Percentiles rank a stretch among this genome's conserved stretches.
Evolutionary conservation across 208 protist genomes (phyloP).

Genomic region (Leishmania braziliensis): DNA sequence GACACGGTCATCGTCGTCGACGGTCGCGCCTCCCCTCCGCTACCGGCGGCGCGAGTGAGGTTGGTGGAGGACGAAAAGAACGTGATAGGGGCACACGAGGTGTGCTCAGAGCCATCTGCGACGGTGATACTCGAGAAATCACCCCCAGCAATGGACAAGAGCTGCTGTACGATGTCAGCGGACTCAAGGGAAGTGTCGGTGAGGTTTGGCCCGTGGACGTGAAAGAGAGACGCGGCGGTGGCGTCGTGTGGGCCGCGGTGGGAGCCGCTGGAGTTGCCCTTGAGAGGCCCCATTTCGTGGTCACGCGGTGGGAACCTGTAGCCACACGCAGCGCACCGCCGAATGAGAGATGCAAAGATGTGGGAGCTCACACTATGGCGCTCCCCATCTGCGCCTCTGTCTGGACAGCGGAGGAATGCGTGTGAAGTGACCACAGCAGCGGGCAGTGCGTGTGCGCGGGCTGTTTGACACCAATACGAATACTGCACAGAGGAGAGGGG

Average conservation of each 20-base stretch:
- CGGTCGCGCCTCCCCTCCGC: constrained; percentile 3
- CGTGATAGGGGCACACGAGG: not conserved
- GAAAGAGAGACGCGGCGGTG: not conserved
- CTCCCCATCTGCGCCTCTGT: not conserved
- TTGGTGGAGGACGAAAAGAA: not conserved
- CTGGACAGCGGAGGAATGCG: not conserved
- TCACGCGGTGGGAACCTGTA: not conserved
- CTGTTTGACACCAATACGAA: not conserved
- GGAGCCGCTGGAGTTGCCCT: constrained; percentile 2
- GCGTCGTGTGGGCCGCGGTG: constrained; percentile 13
- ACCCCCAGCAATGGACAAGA: constrained; percentile 20
- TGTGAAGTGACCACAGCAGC: not conserved
- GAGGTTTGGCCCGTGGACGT: not conserved
- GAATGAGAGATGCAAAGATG: not conserved
- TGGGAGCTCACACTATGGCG: not conserved
- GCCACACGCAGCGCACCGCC: not conserved
- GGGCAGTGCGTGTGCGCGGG: not conserved
- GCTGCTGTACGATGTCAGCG: constrained; percentile 13
- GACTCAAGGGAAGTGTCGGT: constrained; percentile 10
- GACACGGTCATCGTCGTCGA: not conserved
- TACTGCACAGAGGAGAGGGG: not conserved
- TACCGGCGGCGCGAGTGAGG: not conserved
- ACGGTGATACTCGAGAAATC: constrained; percentile 15
- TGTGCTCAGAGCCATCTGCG: not conserved
- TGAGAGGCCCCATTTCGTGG: not conserved